phyloP scores from a whole-genome alignment of 768 basidiomycete species.

The Leccinum imitatum region DNA sequence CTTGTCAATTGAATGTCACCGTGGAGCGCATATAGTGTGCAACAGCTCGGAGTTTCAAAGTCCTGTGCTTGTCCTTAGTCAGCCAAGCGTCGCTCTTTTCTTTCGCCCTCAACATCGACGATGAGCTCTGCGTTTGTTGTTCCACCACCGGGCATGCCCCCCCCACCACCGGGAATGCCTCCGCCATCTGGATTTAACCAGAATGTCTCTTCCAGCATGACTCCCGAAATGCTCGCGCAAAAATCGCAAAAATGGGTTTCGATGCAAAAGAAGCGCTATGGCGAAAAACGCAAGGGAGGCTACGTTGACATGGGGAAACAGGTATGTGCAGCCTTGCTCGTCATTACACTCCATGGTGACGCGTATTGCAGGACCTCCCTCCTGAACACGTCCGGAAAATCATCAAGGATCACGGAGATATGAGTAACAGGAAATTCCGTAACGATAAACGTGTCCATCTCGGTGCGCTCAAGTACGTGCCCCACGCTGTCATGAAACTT shows the following conservation, averaged over 20 bases:
- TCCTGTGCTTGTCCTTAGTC: constrained; percentile 19
- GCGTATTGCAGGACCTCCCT: constrained; percentile 71
- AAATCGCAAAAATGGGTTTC: constrained; percentile 97
- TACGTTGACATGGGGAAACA: constrained; percentile 93
- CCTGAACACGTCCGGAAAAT: constrained; percentile 99
- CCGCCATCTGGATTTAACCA: constrained; percentile 34
- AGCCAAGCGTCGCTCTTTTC: constrained; percentile 21
- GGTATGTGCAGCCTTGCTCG: constrained; percentile 44
- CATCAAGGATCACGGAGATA: constrained; percentile 99
- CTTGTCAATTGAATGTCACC: neutral
- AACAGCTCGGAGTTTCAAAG: constrained; percentile 13
- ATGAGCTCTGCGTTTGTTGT: constrained; percentile 34
- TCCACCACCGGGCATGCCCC: constrained; percentile 44
- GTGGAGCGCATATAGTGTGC: neutral
- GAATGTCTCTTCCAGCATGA: constrained; percentile 43
- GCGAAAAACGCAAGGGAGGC: constrained; percentile 86
- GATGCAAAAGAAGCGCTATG: constrained; percentile 90
- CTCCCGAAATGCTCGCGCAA: constrained; percentile 73
- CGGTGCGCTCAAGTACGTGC: constrained; percentile 97
- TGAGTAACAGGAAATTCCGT: constrained; percentile 98
- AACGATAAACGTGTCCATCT: constrained; percentile 99
- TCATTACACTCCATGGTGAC: constrained; percentile 2
- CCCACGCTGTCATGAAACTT: constrained; percentile 98
- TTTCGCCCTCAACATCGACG: constrained; percentile 31
- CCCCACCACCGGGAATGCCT: constrained; percentile 43